Percentiles rank a stretch among this genome's conserved stretches.
phyloP scores from a whole-genome alignment of 208 protist species.

The Angomonas deanei region DNA sequence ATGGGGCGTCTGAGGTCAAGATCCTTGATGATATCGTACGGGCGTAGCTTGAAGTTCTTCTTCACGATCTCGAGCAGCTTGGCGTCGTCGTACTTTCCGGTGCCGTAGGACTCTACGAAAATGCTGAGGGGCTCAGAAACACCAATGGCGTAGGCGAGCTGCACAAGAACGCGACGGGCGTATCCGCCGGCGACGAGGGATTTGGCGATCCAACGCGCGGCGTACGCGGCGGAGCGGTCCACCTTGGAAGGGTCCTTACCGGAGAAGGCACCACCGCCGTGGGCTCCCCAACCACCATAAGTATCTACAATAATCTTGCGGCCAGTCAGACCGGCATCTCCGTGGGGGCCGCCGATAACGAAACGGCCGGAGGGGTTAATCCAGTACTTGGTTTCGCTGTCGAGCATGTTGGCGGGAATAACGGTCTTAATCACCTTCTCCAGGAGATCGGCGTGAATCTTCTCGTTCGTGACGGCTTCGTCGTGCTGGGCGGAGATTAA shows the following conservation, averaged over 20 bases:
- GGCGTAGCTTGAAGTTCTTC: conserved; percentile 98
- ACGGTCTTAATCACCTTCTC: conserved; percentile 95
- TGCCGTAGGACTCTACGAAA: conserved; percentile 99
- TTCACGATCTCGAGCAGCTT: conserved; percentile 87
- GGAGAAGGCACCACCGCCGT: conserved; percentile 99
- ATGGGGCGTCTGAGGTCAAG: conserved; percentile 95
- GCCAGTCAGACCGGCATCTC: conserved; percentile 99
- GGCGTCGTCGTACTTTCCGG: conserved; percentile 81
- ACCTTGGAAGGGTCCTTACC: conserved; percentile 99
- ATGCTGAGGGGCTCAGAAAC: conserved; percentile 97
- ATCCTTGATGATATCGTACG: conserved; percentile 96
- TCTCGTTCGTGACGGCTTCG: conserved; percentile 92
- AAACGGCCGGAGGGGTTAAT: conserved; percentile 99
- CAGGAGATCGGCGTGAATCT: conserved; percentile 90
- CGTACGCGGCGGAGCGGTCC: conserved; percentile 99
- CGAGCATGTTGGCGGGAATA: conserved; percentile 92
- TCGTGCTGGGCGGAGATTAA: conserved; percentile 99
- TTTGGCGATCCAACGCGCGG: conserved; percentile 99
- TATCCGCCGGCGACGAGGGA: conserved; percentile 96
- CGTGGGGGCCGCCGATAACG: conserved; percentile 98
- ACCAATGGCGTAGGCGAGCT: conserved; percentile 99
- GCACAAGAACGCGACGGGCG: conserved; percentile 93
- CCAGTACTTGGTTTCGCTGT: conserved; percentile 96
- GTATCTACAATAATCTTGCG: conserved; percentile 99
- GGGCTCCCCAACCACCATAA: conserved; percentile 99